Evolutionary conservation across 1,139 yeast genomes (phyloP), one percentile per base, ranked within the genome.

Genomic region (Candida tropicalis): DNA sequence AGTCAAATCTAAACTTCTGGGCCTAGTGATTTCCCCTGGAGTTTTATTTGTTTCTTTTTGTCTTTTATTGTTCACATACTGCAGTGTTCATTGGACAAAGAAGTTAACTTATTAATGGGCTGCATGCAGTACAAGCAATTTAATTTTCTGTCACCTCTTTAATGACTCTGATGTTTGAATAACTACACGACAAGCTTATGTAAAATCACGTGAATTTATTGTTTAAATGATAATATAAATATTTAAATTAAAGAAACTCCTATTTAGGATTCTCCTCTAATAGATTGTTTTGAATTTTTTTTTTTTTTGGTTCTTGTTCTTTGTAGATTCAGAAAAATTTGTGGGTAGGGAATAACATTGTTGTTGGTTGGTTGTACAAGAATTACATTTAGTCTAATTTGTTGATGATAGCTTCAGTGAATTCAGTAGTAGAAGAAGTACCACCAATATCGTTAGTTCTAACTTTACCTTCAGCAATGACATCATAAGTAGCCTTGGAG

Each of bases 401-500:
- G 55, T 77, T 71, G 56, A 88, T 75, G 59, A 87, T 81, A 52
- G 95, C 96, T 57, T 82, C 82, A 57, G 98, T 91, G 76, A 91
- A 91, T 72, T 91, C 97, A 52, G 95, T 84, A 54, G 99, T 93
- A 46, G 96, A 74, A 61, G 89, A 77, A 55, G 75, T 59, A 61
- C 98, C 99, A 65, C 97, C 97, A 58, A 93, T 84, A 69, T 93
- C 98, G 61, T 70, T 71, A 56, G 97, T 90, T 62, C 83, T 75
- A 54, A 77, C 71, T 65, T 83, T 79, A 66, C 96, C 97, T 53
- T 88, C 96, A 55, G 88, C 87, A 59, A 93, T 80, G 50, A 89
- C 97, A 55, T 80, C 85, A 72, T 88, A 87, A 53, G 95, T 90
- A 49, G 98, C 98, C 62, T 79, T 72, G 45, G 96, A 79, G 65